Conservation (phyloP, 2,329 filamentous ascomycete genomes). For the Pseudonectria buxi region DNA sequence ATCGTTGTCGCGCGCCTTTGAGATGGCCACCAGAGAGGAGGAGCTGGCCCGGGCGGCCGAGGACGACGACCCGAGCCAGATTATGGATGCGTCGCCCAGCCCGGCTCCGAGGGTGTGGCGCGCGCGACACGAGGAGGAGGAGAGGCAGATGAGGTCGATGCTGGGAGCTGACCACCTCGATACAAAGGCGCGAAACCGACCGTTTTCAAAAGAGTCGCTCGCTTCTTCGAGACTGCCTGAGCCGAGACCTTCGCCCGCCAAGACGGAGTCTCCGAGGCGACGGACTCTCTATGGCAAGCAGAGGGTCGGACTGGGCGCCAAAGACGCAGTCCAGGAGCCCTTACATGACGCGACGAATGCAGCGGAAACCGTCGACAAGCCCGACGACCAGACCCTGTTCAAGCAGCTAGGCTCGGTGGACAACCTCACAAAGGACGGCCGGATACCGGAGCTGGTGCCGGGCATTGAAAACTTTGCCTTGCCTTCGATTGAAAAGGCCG, state of each 20-base stretch:
- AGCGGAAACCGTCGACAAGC: slow-evolving; percentile 3
- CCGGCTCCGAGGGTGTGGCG: slow-evolving; percentile 43
- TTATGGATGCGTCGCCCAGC: slow-evolving; percentile 43
- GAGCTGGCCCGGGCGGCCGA: slow-evolving; percentile 9
- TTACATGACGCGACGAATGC: slow-evolving; percentile 5
- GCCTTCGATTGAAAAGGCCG: slow-evolving; percentile 25
- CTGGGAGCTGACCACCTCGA: slow-evolving; percentile 26
- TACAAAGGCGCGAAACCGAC: slow-evolving; percentile 19
- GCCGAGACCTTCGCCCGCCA: slow-evolving; percentile 11
- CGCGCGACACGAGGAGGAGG: slow-evolving; percentile 24
- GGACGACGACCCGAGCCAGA: slow-evolving; percentile 18
- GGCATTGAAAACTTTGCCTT: slow-evolving; percentile 32
- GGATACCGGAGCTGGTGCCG: slow-evolving; percentile 32
- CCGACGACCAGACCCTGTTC: slow-evolving; percentile 8
- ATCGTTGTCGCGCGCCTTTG: slow-evolving; percentile 37
- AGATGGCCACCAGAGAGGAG: slow-evolving; percentile 25
- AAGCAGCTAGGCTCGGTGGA: slow-evolving; percentile 16
- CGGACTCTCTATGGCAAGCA: slow-evolving; percentile 19
- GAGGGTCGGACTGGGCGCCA: slow-evolving; percentile 14
- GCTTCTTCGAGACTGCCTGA: slow-evolving; percentile 15
- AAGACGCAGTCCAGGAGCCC: slow-evolving; percentile 8
- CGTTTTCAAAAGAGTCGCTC: slow-evolving; percentile 17
- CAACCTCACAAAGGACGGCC: slow-evolving; percentile 21
- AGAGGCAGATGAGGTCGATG: slow-evolving; percentile 23
- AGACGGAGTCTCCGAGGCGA: slow-evolving; percentile 14